phyloP scores from a whole-genome alignment of 495 filamentous ascomycete species.

The Penicillium silybi region DNA sequence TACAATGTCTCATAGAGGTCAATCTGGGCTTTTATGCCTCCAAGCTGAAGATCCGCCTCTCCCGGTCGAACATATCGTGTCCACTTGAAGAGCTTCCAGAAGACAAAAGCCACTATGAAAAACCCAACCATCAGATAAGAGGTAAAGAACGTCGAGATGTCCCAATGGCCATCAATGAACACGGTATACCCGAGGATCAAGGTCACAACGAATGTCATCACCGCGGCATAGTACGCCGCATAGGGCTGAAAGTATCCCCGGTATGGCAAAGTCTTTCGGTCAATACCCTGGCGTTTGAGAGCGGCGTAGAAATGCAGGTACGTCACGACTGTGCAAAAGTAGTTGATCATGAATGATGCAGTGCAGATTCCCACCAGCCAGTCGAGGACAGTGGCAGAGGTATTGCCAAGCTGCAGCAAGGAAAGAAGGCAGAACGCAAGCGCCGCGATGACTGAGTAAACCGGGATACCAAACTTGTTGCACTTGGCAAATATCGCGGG shows the following conservation, averaged over 20 bases:
- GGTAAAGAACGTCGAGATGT: constrained; percentile 21
- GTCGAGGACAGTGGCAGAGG: constrained; percentile 22
- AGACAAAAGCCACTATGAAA: constrained; percentile 41
- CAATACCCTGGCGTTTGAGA: constrained; percentile 29
- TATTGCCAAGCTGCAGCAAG: constrained; percentile 24
- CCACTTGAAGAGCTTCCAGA: constrained; percentile 52
- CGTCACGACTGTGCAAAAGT: constrained; percentile 47
- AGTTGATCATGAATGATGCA: constrained; percentile 31
- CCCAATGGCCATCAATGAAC: constrained; percentile 29
- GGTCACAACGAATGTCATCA: constrained; percentile 32
- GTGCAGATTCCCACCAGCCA: constrained; percentile 30
- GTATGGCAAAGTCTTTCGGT: constrained; percentile 28
- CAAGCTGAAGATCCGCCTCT: constrained; percentile 34
- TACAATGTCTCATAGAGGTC: constrained; percentile 68
- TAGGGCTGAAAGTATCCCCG: constrained; percentile 31
- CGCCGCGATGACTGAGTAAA: constrained; percentile 34
- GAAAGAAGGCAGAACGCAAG: constrained; percentile 41
- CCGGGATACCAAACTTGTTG: constrained; percentile 40
- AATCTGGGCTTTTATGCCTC: constrained; percentile 48
- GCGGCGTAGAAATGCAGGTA: constrained; percentile 42
- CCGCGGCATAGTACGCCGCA: constrained; percentile 25
- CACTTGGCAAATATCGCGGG: constrained; percentile 38
- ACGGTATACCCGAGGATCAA: constrained; percentile 28
- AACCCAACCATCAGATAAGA: constrained; percentile 46
- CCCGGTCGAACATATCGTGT: constrained; percentile 42